These are phyloP conservation scores for Dentipellis sp. DNA, from an alignment of 768 basidiomycete species.

Conservation along the genomic window DNA sequence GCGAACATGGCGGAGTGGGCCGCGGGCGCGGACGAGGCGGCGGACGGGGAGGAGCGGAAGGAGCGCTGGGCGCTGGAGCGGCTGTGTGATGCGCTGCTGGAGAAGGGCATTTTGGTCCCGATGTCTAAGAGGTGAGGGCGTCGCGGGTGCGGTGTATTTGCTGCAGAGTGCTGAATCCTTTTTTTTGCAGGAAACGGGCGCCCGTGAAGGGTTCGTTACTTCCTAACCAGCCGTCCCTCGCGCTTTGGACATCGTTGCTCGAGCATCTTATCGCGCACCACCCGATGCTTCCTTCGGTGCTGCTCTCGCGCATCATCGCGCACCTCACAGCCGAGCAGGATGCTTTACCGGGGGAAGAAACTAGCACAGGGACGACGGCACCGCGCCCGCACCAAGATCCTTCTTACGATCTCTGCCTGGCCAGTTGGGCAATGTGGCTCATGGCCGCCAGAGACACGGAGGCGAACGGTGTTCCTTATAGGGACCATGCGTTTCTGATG, in stretches of 20 bases:
- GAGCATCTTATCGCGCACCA: constrained; percentile 49
- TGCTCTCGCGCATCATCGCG: constrained; percentile 37
- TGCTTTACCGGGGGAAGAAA: background rate
- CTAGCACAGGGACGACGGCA: background rate
- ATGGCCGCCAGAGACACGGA: constrained; percentile 25
- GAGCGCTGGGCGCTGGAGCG: constrained; percentile 62
- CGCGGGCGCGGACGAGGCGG: constrained; percentile 17
- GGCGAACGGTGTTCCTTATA: constrained; percentile 28
- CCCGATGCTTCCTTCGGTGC: constrained; percentile 37
- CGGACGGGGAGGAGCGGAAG: constrained; percentile 36
- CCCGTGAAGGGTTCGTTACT: constrained; percentile 31
- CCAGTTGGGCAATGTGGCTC: constrained; percentile 64
- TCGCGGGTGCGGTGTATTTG: background rate
- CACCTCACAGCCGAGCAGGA: constrained; percentile 20
- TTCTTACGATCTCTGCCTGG: constrained; percentile 50
- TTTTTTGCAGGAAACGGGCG: constrained; percentile 43
- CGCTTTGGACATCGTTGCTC: constrained; percentile 61
- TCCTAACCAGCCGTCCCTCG: constrained; percentile 43
- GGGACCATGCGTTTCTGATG: constrained; percentile 33
- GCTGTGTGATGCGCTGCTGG: constrained; percentile 58
- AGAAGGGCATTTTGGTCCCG: constrained; percentile 72
- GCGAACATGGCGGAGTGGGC: constrained; percentile 49
- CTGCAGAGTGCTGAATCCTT: background rate
- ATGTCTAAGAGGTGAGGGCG: constrained; percentile 66
- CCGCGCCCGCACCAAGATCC: constrained; percentile 23